These are phyloP conservation scores for Vigna radiata DNA, from an alignment of 306 rosid species.

Conservation along the genomic window DNA sequence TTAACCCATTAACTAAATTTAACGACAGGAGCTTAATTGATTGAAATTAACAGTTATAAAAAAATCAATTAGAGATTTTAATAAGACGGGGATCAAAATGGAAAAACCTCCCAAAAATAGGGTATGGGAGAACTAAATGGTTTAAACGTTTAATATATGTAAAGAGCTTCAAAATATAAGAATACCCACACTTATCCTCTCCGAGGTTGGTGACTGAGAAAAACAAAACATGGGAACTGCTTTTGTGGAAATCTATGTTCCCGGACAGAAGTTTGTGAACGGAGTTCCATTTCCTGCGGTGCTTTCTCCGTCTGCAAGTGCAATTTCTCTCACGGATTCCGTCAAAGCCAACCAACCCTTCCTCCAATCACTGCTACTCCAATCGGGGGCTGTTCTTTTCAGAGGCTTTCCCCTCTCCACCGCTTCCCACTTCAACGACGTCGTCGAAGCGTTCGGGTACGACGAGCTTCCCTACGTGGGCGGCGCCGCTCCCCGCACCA, in stretches of 20 bases:
- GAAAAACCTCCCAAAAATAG: no score
- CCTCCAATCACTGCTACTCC: constrained; percentile 59
- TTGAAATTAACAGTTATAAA: no score
- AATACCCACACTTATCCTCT: neutral
- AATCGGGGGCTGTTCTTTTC: constrained; percentile 75
- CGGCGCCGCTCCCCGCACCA: constrained; percentile 84
- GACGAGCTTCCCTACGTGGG: constrained; percentile 91
- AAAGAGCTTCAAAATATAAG: no score
- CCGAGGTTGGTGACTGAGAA: neutral
- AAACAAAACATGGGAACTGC: constrained; percentile 4
- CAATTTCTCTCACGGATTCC: constrained; percentile 40
- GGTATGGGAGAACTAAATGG: no score
- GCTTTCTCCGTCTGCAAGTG: constrained; percentile 50
- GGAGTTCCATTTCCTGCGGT: constrained; percentile 64
- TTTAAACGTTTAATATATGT: no score
- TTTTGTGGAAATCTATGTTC: constrained; percentile 59
- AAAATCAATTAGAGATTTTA: no score
- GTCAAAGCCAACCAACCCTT: constrained; percentile 56
- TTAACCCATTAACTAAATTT: no score
- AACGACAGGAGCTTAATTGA: no score
- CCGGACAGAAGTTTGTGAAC: constrained; percentile 60
- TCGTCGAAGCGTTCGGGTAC: constrained; percentile 77
- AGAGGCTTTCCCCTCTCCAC: constrained; percentile 63
- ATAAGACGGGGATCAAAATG: no score
- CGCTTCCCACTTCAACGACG: constrained; percentile 77